phyloP scores from a whole-genome alignment of 2,329 filamentous ascomycete genomes.

The Tolypocladium amazonense region DNA sequence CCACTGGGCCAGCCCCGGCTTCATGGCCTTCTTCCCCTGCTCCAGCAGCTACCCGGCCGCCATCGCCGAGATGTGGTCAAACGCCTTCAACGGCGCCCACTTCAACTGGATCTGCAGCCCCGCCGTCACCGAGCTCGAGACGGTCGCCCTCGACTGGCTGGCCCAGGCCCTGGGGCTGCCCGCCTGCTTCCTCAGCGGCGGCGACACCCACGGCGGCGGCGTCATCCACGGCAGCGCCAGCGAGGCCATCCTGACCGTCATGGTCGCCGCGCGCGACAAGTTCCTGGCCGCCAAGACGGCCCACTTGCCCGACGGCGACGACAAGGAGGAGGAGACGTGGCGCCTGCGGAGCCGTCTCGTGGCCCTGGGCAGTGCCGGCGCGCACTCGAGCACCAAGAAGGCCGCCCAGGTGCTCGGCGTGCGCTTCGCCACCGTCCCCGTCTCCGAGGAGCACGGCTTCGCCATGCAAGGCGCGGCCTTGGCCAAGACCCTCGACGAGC shows the following conservation, averaged over 20 bases:
- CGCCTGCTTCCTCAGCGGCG: slow-evolving; percentile 60
- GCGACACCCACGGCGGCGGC: slow-evolving; percentile 64
- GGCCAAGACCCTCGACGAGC: slow-evolving; percentile 49
- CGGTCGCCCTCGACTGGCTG: slow-evolving; percentile 86
- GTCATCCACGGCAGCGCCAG: slow-evolving; percentile 91
- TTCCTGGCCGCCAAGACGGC: slow-evolving; percentile 54
- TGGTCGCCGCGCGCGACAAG: slow-evolving; percentile 79
- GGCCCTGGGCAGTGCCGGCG: slow-evolving; percentile 66
- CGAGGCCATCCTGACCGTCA: slow-evolving; percentile 75
- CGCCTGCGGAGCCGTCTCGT: slow-evolving; percentile 49
- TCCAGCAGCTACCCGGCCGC: slow-evolving; percentile 74
- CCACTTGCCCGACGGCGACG: slow-evolving; percentile 38
- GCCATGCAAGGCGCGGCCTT: slow-evolving; percentile 58
- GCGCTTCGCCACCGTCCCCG: slow-evolving; percentile 62
- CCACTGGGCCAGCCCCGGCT: slow-evolving; percentile 90
- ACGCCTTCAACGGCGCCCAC: slow-evolving; percentile 77
- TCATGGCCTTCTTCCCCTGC: slow-evolving; percentile 92
- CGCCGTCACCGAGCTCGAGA: slow-evolving; percentile 87
- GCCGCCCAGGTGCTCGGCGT: slow-evolving; percentile 78
- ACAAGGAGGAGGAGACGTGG: slow-evolving; percentile 60
- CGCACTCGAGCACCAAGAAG: slow-evolving; percentile 80
- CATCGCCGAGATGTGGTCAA: slow-evolving; percentile 84
- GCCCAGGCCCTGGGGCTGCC: slow-evolving; percentile 67
- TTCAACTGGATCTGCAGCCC: slow-evolving; percentile 98
- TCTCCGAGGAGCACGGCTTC: slow-evolving; percentile 52